These are phyloP conservation scores for Pelargonium citronellum DNA, from an alignment of 441 rosid species.

Conservation along the genomic window DNA sequence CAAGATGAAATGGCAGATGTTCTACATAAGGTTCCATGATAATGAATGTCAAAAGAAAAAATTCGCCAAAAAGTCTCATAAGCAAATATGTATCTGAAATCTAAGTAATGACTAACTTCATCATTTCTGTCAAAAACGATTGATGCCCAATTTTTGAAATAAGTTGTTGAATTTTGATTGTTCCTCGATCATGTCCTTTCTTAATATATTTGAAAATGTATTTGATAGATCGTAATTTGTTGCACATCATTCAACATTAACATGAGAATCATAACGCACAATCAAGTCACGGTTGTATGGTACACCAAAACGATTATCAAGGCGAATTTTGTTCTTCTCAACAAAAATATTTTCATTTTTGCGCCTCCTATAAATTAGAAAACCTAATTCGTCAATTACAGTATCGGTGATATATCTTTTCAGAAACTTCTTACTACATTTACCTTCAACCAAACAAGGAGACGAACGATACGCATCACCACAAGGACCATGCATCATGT, in stretches of 20 bases:
- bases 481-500: constrained; percentile 18
- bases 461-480: neutral
- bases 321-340: neutral
- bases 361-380: neutral
- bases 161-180: neutral
- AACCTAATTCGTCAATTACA: constrained; percentile 5
- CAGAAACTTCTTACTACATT: neutral
- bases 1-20: neutral
- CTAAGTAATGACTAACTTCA: neutral
- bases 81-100: constrained; percentile 10
- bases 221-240: neutral
- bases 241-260: constrained; percentile 14
- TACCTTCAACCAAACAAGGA: constrained; percentile 6
- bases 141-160: neutral
- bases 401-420: neutral
- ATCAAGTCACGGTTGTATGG: constrained; percentile 11
- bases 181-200: constrained; percentile 14
- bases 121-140: neutral
- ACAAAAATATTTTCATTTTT: neutral
- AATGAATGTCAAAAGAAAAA: constrained; percentile 15
- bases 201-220: constrained; percentile 23
- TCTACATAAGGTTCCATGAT: neutral
- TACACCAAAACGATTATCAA: constrained; percentile 14
- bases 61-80: constrained; percentile 20
- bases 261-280: neutral